These are phyloP conservation scores for Hypoxylon fragiforme DNA, from an alignment of 495 filamentous ascomycete species.

Conservation along the genomic window DNA sequence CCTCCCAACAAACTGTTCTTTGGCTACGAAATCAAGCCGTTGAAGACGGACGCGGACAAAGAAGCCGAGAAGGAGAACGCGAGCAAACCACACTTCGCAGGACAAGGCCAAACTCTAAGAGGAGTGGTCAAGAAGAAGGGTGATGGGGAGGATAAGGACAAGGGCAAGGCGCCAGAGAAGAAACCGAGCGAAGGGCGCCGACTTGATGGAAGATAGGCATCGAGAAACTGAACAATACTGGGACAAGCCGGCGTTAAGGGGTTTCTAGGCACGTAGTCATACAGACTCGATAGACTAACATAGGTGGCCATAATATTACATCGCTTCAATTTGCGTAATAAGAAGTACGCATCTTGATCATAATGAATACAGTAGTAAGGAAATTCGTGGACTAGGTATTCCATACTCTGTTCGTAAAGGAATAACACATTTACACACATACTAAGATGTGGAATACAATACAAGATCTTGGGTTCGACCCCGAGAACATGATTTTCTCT, in stretches of 20 bases:
- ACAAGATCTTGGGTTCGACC: no score
- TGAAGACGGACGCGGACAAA: slow-evolving; percentile 77
- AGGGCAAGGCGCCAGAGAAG: slow-evolving; percentile 42
- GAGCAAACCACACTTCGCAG: slow-evolving; percentile 76
- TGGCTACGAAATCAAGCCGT: slow-evolving; percentile 87
- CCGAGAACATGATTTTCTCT: no score
- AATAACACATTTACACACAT: no score
- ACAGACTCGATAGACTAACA: not conserved
- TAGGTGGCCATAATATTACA: no score
- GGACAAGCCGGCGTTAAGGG: not conserved
- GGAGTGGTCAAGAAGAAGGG: slow-evolving; percentile 62
- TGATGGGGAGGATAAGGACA: slow-evolving; percentile 46
- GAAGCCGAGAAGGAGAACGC: slow-evolving; percentile 64
- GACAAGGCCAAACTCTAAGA: slow-evolving; percentile 83
- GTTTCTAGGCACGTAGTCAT: not conserved
- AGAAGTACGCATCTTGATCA: no score
- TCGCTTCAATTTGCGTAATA: no score
- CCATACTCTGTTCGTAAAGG: no score
- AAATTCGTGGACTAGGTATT: no score
- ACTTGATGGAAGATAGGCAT: slow-evolving; percentile 43
- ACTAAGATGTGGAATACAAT: no score
- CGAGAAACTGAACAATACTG: not conserved
- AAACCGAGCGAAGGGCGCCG: slow-evolving; percentile 41
- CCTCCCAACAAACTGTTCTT: slow-evolving; percentile 93
- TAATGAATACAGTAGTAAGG: no score